Evolutionary conservation across 2,329 filamentous ascomycete species (phyloP).

Genomic region (Emergomyces orientalis): DNA sequence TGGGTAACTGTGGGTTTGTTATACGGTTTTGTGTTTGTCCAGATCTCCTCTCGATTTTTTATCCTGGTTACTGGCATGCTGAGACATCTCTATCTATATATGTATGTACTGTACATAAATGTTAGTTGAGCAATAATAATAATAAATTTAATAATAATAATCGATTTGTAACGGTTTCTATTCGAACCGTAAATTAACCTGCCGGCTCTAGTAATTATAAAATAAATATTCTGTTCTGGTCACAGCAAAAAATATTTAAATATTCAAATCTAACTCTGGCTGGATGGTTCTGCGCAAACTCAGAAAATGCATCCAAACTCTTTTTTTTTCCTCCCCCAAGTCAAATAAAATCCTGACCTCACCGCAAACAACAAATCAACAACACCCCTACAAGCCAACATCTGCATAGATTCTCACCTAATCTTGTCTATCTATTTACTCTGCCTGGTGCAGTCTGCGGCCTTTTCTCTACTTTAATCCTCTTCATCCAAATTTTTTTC

Average conservation of each 20-base stretch:
- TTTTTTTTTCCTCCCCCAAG: neutral
- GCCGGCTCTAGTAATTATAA: neutral
- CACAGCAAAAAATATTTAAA: neutral
- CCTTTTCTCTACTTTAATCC: neutral
- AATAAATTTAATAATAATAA: too few species aligned
- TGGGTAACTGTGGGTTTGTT: too few species aligned
- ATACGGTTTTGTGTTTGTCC: too few species aligned
- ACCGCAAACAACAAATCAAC: neutral
- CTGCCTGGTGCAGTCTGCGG: slow-evolving; percentile 17
- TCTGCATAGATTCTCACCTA: neutral
- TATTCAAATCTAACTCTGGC: neutral
- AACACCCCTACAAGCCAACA: neutral
- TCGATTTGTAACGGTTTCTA: too few species aligned
- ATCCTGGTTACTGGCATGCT: too few species aligned
- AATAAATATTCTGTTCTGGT: neutral
- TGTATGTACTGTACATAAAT: too few species aligned
- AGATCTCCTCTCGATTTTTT: too few species aligned
- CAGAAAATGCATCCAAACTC: neutral
- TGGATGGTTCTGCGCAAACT: neutral
- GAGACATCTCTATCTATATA: too few species aligned
- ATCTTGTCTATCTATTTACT: neutral
- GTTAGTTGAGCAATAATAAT: too few species aligned
- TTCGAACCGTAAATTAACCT: too few species aligned
- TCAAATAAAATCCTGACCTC: neutral
- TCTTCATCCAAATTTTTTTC: neutral